A percentile compares a stretch with the other conserved stretches of the same genome.
Conservation (phyloP, 2,329 filamentous ascomycete species). For the Hymenoscyphus scutula region DNA sequence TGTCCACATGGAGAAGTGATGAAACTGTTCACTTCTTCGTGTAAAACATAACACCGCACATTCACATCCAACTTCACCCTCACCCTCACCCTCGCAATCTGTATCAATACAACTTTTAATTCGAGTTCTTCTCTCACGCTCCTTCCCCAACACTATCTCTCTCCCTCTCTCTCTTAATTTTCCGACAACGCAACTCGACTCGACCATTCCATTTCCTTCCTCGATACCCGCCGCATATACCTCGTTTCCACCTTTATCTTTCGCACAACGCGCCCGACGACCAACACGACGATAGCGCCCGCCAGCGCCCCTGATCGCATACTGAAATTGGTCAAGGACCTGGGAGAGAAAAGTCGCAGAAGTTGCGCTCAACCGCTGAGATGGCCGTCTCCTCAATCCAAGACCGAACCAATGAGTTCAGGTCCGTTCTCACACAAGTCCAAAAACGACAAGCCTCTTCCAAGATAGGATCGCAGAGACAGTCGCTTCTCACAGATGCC, state of each 20-base stretch:
- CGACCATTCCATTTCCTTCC: background rate
- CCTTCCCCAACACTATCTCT: constrained; percentile 13
- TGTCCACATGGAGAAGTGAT: background rate
- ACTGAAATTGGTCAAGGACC: background rate
- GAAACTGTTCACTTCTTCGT: background rate
- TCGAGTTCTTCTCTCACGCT: constrained; percentile 25
- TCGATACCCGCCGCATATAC: background rate
- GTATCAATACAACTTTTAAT: constrained; percentile 15
- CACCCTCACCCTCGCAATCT: background rate
- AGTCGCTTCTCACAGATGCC: constrained; percentile 73
- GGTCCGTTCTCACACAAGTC: constrained; percentile 81
- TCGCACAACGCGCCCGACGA: background rate
- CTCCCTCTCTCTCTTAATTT: background rate
- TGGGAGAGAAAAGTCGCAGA: background rate
- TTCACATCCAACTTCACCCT: no score
- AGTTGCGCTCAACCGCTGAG: constrained; percentile 22
- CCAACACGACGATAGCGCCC: background rate
- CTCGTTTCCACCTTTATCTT: background rate
- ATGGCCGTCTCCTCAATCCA: constrained; percentile 80
- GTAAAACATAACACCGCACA: background rate
- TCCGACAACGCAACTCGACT: background rate
- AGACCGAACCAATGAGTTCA: constrained; percentile 95
- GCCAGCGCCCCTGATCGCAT: background rate
- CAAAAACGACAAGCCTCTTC: constrained; percentile 74
- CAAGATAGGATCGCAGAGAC: constrained; percentile 76